Percentiles rank a stretch among this genome's conserved stretches.
Conservation (phyloP, 1,284 basidiomycete genomes). For the Pseudozyma thailandica region DNA sequence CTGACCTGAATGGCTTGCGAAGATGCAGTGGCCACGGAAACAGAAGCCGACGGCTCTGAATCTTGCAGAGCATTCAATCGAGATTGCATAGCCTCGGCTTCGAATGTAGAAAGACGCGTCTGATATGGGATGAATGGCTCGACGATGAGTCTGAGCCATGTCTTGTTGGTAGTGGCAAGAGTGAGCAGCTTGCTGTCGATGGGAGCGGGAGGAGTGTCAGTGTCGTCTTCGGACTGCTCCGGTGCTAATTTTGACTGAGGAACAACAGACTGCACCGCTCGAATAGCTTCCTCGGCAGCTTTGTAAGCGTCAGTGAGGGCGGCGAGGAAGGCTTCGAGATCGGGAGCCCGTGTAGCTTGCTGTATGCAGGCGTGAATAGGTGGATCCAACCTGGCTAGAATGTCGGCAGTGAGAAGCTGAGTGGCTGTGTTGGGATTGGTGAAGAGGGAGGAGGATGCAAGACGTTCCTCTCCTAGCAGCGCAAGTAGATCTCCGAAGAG, state of each 20-base stretch:
- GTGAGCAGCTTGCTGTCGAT: constrained; percentile 26
- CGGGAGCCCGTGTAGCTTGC: constrained; percentile 16
- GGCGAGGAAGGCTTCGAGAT: constrained; percentile 30
- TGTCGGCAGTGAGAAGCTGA: constrained; percentile 26
- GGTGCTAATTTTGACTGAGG: constrained; percentile 9
- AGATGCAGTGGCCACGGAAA: constrained; percentile 13
- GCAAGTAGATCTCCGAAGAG: constrained; percentile 37
- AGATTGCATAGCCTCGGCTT: constrained; percentile 40
- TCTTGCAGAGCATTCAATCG: constrained; percentile 18
- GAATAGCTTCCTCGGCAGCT: constrained; percentile 26
- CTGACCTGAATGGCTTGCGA: constrained; percentile 19
- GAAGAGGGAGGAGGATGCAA: constrained; percentile 35
- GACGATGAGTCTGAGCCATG: constrained; percentile 36
- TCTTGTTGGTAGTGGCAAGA: constrained; percentile 17
- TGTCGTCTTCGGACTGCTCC: constrained; percentile 10
- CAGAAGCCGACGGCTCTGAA: constrained; percentile 4
- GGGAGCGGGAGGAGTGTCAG: constrained; percentile 1
- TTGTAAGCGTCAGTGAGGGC: constrained; percentile 33
- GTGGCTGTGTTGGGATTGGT: constrained; percentile 24
- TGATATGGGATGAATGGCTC: constrained; percentile 41
- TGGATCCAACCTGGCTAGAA: constrained; percentile 37
- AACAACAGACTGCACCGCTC: constrained; percentile 17
- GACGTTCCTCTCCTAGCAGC: constrained; percentile 50
- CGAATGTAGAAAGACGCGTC: constrained; percentile 31
- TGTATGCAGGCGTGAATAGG: constrained; percentile 21